These are phyloP conservation scores for Chrysanthemum makinoi DNA, from an alignment of 129 eudicot genomes.

Conservation along the genomic window DNA sequence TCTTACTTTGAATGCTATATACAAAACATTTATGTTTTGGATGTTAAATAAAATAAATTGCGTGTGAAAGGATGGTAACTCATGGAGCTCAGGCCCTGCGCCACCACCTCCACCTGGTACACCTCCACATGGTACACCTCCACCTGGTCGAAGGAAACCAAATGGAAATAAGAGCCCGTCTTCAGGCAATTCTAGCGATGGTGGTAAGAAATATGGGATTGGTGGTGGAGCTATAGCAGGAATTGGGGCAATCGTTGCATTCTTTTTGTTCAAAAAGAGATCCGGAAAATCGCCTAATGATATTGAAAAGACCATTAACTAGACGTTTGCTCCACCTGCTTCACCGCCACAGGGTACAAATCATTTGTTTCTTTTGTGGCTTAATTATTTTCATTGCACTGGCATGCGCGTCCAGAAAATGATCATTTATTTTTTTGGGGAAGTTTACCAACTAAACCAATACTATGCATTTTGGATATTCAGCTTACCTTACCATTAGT, in stretches of 20 bases:
- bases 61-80: conserved; percentile 66
- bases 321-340: conserved; percentile 69
- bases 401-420: too few relatives aligned
- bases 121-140: conserved; percentile 60
- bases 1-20: too few relatives aligned
- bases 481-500: too few relatives aligned
- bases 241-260: conserved; percentile 76
- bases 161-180: conserved; percentile 40
- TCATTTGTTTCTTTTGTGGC: too few relatives aligned
- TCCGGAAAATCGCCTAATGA: conserved; percentile 56
- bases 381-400: background rate
- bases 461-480: too few relatives aligned
- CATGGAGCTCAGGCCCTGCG: conserved; percentile 75
- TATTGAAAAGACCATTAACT: conserved; percentile 73
- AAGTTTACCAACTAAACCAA: too few relatives aligned
- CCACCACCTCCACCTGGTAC: conserved; percentile 96
- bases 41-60: conserved; percentile 22
- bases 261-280: conserved; percentile 70
- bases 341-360: conserved; percentile 64
- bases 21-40: conserved; percentile 30
- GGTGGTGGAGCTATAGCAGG: conserved; percentile 82
- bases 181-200: conserved; percentile 30
- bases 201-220: conserved; percentile 65
- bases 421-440: too few relatives aligned
- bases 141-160: conserved; percentile 42